A percentile compares a stretch with the other conserved stretches of the same genome.
These are phyloP conservation scores for Cyathus striatus DNA, from an alignment of 768 basidiomycete genomes.

Conservation along the genomic window DNA sequence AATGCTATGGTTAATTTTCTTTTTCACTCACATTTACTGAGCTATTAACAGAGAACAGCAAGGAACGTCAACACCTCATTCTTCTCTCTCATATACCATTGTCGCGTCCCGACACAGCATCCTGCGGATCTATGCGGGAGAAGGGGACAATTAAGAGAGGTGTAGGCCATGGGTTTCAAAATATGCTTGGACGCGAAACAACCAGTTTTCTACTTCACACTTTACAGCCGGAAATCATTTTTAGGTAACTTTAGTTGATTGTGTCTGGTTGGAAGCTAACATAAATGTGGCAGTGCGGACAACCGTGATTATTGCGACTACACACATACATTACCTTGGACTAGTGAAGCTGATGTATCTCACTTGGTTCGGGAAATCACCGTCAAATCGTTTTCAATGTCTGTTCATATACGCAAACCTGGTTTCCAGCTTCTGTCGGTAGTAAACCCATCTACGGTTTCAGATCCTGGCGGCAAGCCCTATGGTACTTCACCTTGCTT, in stretches of 20 bases:
- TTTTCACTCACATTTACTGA: not conserved
- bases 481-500: conserved; percentile 67
- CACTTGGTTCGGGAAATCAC: conserved; percentile 67
- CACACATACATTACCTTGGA: conserved; percentile 36
- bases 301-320: conserved; percentile 91
- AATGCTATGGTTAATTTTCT: conserved; percentile 12
- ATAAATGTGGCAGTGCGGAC: conserved; percentile 54
- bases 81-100: conserved; percentile 87
- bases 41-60: no score
- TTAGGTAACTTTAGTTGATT: conserved; percentile 45
- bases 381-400: conserved; percentile 81
- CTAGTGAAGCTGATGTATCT: conserved; percentile 12
- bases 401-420: conserved; percentile 64
- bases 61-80: conserved; percentile 51
- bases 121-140: conserved; percentile 77
- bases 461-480: conserved; percentile 28
- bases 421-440: conserved; percentile 84
- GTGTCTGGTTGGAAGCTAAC: conserved; percentile 4
- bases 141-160: conserved; percentile 65
- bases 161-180: conserved; percentile 79
- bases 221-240: conserved; percentile 63
- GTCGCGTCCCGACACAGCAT: conserved; percentile 63
- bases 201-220: conserved; percentile 64
- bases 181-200: conserved; percentile 76
- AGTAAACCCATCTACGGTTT: conserved; percentile 28